These are phyloP conservation scores for Sclerotinia spermophila DNA, from an alignment of 2,329 filamentous ascomycete genomes.

Conservation along the genomic window DNA sequence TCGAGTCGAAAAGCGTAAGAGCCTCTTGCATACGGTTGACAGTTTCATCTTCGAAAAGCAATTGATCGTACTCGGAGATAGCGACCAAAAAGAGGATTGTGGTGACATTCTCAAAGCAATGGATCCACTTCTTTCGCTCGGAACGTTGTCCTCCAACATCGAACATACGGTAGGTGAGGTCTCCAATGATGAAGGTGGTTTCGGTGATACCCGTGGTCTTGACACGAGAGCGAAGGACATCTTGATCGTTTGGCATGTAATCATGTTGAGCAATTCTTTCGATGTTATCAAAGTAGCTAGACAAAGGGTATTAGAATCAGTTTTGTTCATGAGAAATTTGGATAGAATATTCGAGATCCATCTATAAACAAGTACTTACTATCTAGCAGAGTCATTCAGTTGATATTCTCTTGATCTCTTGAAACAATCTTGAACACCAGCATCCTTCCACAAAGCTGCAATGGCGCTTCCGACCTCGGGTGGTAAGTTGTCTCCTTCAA, in stretches of 20 bases:
- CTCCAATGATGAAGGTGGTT: constrained; percentile 87
- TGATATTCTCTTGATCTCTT: constrained; percentile 84
- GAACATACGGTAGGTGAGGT: constrained; percentile 93
- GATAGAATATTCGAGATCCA: not conserved
- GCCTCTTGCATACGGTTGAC: constrained; percentile 94
- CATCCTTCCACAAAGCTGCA: constrained; percentile 78
- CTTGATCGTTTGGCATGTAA: constrained; percentile 90
- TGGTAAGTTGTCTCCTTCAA: constrained; percentile 78
- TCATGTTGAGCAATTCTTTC: constrained; percentile 70
- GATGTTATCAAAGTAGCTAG: constrained; percentile 78
- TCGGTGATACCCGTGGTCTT: constrained; percentile 96
- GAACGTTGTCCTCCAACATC: constrained; percentile 72
- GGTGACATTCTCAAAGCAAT: constrained; percentile 77
- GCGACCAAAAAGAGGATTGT: constrained; percentile 91
- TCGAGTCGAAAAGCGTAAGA: constrained; percentile 79
- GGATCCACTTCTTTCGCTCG: constrained; percentile 76
- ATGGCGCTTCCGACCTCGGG: constrained; percentile 76
- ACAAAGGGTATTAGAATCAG: constrained; percentile 17
- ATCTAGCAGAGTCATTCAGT: constrained; percentile 90
- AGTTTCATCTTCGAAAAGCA: constrained; percentile 92
- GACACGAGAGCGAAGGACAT: constrained; percentile 85
- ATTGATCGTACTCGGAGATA: constrained; percentile 95
- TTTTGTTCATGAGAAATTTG: not conserved
- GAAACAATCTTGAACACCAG: constrained; percentile 82
- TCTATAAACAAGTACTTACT: constrained; percentile 55